These are phyloP conservation scores for Galerina sulciceps DNA, from an alignment of 768 basidiomycete genomes.

Conservation along the genomic window DNA sequence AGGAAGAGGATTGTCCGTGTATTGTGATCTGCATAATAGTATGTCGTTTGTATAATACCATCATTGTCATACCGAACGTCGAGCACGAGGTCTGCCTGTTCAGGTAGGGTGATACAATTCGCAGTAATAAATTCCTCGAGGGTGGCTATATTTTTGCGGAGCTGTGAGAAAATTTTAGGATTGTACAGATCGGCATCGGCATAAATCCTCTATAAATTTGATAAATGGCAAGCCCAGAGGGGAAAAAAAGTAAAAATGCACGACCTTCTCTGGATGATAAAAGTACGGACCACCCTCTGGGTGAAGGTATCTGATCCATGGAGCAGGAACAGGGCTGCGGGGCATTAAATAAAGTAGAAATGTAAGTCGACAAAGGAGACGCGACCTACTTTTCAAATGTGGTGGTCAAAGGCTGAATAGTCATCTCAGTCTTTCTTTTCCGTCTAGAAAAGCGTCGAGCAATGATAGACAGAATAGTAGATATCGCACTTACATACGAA, in stretches of 20 bases:
- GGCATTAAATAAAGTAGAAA: neutral
- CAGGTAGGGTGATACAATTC: constrained; percentile 31
- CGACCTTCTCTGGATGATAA: constrained; percentile 47
- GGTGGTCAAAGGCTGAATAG: constrained; percentile 12
- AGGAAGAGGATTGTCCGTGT: constrained; percentile 58
- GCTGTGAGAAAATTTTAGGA: constrained; percentile 27
- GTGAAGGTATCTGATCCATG: constrained; percentile 54
- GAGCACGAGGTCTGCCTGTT: constrained; percentile 48
- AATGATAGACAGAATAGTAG: neutral
- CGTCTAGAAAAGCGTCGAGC: neutral
- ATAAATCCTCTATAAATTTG: constrained; percentile 43
- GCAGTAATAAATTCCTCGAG: constrained; percentile 32
- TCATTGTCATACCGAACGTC: constrained; percentile 36
- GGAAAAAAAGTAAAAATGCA: constrained; percentile 1
- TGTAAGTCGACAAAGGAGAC: neutral
- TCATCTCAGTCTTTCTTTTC: neutral
- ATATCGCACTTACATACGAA: constrained; percentile 22
- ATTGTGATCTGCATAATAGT: constrained; percentile 42
- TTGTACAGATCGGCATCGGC: constrained; percentile 61
- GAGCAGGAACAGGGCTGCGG: constrained; percentile 27
- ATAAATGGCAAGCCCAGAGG: neutral
- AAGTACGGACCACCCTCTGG: constrained; percentile 70
- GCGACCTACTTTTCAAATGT: constrained; percentile 13
- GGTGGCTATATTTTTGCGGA: constrained; percentile 37
- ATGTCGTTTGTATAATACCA: constrained; percentile 18